Percentiles rank a stretch among this genome's conserved stretches.
Evolutionary conservation across 441 rosid genomes (phyloP).

Genomic region (Viola pubescens): DNA sequence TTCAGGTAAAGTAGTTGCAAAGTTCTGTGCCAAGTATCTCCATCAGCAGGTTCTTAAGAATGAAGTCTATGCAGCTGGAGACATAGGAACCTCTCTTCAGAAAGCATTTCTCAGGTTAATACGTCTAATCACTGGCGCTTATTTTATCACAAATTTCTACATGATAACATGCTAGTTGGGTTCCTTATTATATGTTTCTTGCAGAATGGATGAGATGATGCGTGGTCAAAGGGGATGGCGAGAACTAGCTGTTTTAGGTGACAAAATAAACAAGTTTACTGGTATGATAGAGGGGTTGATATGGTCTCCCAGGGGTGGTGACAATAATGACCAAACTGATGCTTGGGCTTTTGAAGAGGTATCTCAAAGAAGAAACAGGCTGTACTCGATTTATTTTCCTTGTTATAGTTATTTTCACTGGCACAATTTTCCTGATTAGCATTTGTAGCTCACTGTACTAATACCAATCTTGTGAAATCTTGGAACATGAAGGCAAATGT

Average conservation of each 20-base stretch:
- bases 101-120: conserved; percentile 72
- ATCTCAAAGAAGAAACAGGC: conserved; percentile 3
- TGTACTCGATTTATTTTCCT: too few relatives aligned
- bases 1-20: conserved; percentile 87
- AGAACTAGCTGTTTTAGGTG: conserved; percentile 78
- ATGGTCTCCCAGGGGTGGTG: conserved; percentile 77
- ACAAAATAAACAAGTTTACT: conserved; percentile 71
- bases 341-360: conserved; percentile 87
- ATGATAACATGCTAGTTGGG: not conserved
- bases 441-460: too few relatives aligned
- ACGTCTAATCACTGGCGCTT: not conserved
- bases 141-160: not conserved
- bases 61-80: conserved; percentile 73
- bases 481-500: too few relatives aligned
- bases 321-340: conserved; percentile 37
- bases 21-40: conserved; percentile 82
- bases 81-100: conserved; percentile 55
- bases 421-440: too few relatives aligned
- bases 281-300: conserved; percentile 92
- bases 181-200: conserved; percentile 2
- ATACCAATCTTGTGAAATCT: too few relatives aligned
- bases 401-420: too few relatives aligned
- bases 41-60: conserved; percentile 69
- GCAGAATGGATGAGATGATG: conserved; percentile 99
- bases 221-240: conserved; percentile 97